Conservation (phyloP, 2,329 filamentous ascomycete species). For the Cladosporium sp. region DNA sequence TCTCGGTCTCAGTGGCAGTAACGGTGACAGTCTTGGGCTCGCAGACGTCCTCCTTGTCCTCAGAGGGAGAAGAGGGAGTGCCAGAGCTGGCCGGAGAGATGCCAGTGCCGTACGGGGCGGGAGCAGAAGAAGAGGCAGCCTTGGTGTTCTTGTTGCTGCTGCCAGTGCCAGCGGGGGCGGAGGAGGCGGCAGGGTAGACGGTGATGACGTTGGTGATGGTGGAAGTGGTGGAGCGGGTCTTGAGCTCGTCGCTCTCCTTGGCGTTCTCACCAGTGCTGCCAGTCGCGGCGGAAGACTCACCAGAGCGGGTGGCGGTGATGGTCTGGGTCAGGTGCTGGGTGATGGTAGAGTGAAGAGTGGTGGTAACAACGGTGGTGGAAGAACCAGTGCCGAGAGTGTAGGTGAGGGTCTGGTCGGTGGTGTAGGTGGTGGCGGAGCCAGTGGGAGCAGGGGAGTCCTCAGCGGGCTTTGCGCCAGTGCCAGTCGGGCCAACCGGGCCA, state of each 20-base stretch:
- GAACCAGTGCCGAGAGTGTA: conserved; percentile 32
- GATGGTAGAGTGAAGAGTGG: conserved; percentile 31
- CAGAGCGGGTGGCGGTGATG: conserved; percentile 22
- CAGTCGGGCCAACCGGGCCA: conserved; percentile 14
- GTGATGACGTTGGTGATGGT: conserved; percentile 32
- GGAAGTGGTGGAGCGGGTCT: conserved; percentile 28
- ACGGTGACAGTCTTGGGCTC: conserved; percentile 29
- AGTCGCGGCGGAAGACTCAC: conserved; percentile 8
- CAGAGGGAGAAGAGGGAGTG: conserved; percentile 9
- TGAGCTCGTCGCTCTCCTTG: conserved; percentile 16
- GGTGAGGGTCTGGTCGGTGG: conserved; percentile 29
- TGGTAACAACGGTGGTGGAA: conserved; percentile 31
- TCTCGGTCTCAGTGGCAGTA: conserved; percentile 30
- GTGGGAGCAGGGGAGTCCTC: conserved; percentile 13
- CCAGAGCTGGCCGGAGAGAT: conserved; percentile 15
- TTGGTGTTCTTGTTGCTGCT: background rate
- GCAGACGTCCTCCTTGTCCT: conserved; percentile 18
- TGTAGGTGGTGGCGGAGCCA: conserved; percentile 21
- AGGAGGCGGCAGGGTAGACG: conserved; percentile 26
- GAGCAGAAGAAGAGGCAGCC: conserved; percentile 8
- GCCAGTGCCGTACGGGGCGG: conserved; percentile 8
- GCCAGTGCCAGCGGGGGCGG: conserved; percentile 2
- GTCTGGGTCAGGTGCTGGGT: conserved; percentile 29
- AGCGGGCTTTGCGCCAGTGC: conserved; percentile 14
- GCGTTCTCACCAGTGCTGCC: conserved; percentile 2